phyloP scores from a whole-genome alignment of 306 rosid genomes.

The Cicer bijugum region DNA sequence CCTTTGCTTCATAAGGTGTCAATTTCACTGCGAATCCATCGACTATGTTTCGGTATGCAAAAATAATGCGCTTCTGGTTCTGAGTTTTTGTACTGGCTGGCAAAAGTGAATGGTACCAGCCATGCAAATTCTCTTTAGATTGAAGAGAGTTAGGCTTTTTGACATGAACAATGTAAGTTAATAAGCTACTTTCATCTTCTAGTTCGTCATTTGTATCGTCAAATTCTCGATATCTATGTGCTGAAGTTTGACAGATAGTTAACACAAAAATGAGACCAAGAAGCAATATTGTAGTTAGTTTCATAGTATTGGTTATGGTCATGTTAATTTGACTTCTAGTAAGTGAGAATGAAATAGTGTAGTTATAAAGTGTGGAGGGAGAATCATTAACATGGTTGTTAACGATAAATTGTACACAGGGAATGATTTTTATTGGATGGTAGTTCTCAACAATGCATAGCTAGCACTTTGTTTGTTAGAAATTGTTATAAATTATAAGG shows the following conservation, averaged over 20 bases:
- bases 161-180: slow-evolving; percentile 61
- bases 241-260: slow-evolving; percentile 20
- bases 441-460: not conserved
- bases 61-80: slow-evolving; percentile 44
- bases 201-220: not conserved
- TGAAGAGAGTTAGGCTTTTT: slow-evolving; percentile 44
- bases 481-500: not conserved
- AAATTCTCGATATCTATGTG: slow-evolving; percentile 12
- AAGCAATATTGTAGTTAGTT: slow-evolving; percentile 28
- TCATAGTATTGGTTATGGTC: slow-evolving; percentile 10
- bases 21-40: slow-evolving; percentile 66
- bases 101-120: slow-evolving; percentile 63
- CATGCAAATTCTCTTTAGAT: slow-evolving; percentile 43
- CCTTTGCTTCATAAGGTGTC: slow-evolving; percentile 57
- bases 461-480: not conserved
- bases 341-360: too few relatives aligned
- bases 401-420: not conserved
- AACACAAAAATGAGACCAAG: slow-evolving; percentile 35
- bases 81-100: slow-evolving; percentile 39
- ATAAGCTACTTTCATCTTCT: slow-evolving; percentile 27
- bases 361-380: not conserved
- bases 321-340: not conserved
- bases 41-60: slow-evolving; percentile 50
- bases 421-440: too few relatives aligned
- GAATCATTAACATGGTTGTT: not conserved